A percentile compares a stretch with the other conserved stretches of the same genome.
phyloP scores from a whole-genome alignment of 2,329 filamentous ascomycete genomes.

The Pseudogymnoascus sp. region DNA sequence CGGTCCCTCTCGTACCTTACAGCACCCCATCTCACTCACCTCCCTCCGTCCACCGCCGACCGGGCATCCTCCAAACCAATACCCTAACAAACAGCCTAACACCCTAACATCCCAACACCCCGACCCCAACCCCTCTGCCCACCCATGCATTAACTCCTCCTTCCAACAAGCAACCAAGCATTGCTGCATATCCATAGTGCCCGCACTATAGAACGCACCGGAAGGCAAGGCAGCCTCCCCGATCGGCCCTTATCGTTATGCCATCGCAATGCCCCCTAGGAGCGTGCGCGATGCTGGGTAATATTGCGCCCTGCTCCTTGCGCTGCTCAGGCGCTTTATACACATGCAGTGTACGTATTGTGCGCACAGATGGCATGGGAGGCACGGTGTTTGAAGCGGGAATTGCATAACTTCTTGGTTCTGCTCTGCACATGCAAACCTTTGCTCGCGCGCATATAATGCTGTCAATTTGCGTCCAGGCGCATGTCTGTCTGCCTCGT shows the following conservation, averaged over 20 bases:
- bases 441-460: background rate
- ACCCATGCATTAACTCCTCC: background rate
- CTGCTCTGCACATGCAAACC: background rate
- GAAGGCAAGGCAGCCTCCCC: background rate
- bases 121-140: background rate
- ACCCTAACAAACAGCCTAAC: background rate
- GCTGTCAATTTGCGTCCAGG: background rate
- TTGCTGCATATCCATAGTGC: slow-evolving; percentile 1
- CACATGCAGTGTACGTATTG: background rate
- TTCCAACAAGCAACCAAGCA: background rate
- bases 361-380: background rate
- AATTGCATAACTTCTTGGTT: background rate
- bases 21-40: background rate
- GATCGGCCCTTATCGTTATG: slow-evolving; percentile 1
- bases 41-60: background rate
- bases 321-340: background rate
- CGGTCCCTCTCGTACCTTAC: background rate
- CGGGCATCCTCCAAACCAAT: background rate
- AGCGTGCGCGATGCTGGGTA: background rate
- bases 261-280: background rate
- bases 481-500: background rate
- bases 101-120: too few relatives aligned
- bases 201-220: background rate
- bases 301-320: background rate
- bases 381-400: background rate